These are phyloP conservation scores for Psilocybe subaeruginosa DNA, from an alignment of 768 basidiomycete genomes.

Conservation along the genomic window DNA sequence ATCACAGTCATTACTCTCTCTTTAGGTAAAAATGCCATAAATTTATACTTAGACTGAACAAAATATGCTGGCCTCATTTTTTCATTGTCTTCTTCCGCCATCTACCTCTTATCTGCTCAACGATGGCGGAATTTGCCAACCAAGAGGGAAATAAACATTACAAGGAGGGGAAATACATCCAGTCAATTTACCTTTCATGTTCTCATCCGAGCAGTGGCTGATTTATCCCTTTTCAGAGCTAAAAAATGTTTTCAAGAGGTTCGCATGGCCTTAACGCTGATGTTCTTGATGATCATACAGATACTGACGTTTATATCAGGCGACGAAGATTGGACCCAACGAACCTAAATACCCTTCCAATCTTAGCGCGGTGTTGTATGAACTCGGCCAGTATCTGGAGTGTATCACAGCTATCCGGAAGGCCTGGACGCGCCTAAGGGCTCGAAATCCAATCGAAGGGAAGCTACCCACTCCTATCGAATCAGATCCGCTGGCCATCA, in stretches of 20 bases:
- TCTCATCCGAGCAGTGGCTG: not conserved
- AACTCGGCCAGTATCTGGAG: conserved; percentile 20
- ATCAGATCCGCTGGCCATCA: conserved; percentile 11
- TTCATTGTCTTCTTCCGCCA: not conserved
- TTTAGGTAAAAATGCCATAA: too few species aligned
- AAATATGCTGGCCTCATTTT: not conserved
- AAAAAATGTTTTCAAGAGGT: conserved; percentile 4
- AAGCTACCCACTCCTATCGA: not conserved
- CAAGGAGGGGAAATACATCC: conserved; percentile 3
- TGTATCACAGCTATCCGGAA: conserved; percentile 10
- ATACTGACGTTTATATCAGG: not conserved
- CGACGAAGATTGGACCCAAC: not conserved
- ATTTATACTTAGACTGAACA: too few species aligned
- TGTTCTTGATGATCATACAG: not conserved
- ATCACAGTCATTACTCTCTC: too few species aligned
- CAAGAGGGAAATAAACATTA: conserved; percentile 9
- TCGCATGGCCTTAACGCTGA: not conserved
- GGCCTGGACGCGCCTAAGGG: conserved; percentile 12
- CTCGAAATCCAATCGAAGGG: not conserved
- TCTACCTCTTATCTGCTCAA: not conserved
- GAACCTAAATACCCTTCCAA: conserved; percentile 27
- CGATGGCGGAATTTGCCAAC: conserved; percentile 12
- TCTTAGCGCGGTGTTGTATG: conserved; percentile 24
- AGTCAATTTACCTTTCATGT: not conserved
- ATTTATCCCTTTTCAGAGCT: not conserved